These are phyloP conservation scores for Lactarius akahatsu DNA, from an alignment of 768 basidiomycete species.

Conservation along the genomic window DNA sequence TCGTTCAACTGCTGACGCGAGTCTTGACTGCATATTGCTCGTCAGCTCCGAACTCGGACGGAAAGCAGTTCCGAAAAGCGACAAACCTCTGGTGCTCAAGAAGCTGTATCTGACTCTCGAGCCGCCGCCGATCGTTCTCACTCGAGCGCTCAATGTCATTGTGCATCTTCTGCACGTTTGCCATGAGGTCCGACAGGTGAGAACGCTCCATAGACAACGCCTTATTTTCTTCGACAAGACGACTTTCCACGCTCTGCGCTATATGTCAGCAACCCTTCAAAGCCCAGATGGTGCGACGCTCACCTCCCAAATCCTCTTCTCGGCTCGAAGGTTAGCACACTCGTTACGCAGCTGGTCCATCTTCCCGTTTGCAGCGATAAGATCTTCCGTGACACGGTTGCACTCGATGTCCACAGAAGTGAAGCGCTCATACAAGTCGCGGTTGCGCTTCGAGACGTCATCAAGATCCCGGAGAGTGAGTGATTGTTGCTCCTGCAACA, in stretches of 20 bases:
- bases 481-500: conserved; percentile 65
- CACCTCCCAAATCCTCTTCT: conserved; percentile 94
- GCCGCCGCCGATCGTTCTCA: conserved; percentile 75
- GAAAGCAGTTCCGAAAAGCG: background rate
- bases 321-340: conserved; percentile 82
- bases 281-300: conserved; percentile 27
- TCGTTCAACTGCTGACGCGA: conserved; percentile 63
- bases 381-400: conserved; percentile 64
- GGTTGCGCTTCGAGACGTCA: conserved; percentile 64
- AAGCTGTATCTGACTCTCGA: conserved; percentile 78
- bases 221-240: conserved; percentile 85
- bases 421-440: conserved; percentile 70
- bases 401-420: conserved; percentile 75
- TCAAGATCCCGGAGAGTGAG: conserved; percentile 66
- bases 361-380: conserved; percentile 54
- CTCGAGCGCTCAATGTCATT: conserved; percentile 81
- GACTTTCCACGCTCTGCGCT: conserved; percentile 67
- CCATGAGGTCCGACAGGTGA: conserved; percentile 82
- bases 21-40: conserved; percentile 59
- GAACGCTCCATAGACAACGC: conserved; percentile 76
- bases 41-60: background rate
- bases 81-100: conserved; percentile 77
- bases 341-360: conserved; percentile 84
- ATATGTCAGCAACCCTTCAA: background rate
- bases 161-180: conserved; percentile 88